Evolutionary conservation across 2,329 filamentous ascomycete species (phyloP).

Genomic region (Endothia cerciana): DNA sequence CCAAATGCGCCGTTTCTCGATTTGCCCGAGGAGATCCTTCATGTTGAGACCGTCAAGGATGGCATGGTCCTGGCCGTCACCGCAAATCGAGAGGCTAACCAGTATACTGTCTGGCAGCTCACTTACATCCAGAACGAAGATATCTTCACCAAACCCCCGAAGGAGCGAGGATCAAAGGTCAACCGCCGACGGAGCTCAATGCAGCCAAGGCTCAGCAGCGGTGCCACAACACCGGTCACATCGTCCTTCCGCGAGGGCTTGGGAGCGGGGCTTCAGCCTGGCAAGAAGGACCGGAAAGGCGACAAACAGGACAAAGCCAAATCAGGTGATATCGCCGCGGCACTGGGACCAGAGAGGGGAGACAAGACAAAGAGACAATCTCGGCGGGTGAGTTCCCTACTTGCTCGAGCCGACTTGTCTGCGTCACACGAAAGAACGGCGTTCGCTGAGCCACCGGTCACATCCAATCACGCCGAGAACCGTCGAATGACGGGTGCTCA

Average conservation of each 20-base stretch:
- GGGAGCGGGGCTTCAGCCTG: constrained; percentile 55
- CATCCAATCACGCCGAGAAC: constrained; percentile 47
- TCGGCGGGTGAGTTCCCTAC: constrained; percentile 85
- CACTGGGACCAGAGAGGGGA: constrained; percentile 66
- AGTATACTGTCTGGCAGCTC: constrained; percentile 85
- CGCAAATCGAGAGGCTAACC: constrained; percentile 73
- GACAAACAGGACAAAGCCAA: constrained; percentile 49
- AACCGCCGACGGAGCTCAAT: constrained; percentile 65
- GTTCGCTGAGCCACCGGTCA: constrained; percentile 70
- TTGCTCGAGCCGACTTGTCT: constrained; percentile 85
- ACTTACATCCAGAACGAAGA: constrained; percentile 74
- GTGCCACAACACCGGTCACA: constrained; percentile 72
- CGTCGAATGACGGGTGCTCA: constrained; percentile 70
- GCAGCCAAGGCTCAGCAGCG: constrained; percentile 71
- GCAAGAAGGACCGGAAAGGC: constrained; percentile 58
- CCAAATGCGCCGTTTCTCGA: constrained; percentile 65
- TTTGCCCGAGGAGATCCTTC: constrained; percentile 79
- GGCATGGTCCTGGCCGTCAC: constrained; percentile 78
- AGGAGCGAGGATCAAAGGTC: constrained; percentile 50
- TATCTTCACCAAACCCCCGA: constrained; percentile 51
- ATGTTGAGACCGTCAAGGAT: constrained; percentile 69
- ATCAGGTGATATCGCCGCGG: constrained; percentile 66
- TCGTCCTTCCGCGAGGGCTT: constrained; percentile 78
- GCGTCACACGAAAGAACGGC: constrained; percentile 79
- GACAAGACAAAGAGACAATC: constrained; percentile 62